Base-by-base conservation (phyloP, 2,329 filamentous ascomycete species). In the Fusarium sp. region DNA sequence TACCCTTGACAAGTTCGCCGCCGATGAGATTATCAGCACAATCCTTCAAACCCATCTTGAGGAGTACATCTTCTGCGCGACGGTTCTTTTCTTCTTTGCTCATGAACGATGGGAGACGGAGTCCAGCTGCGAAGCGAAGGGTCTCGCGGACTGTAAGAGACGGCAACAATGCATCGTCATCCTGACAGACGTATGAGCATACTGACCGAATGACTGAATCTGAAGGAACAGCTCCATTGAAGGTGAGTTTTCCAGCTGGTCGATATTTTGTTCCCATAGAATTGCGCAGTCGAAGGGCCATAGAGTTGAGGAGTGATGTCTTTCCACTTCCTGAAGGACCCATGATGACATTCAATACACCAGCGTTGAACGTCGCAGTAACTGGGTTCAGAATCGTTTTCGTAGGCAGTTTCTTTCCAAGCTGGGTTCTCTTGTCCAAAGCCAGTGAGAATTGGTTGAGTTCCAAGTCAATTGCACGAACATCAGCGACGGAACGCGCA, bases 241-340 rank as follows among this genome's bases (percentile, higher is more conserved):
- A 92, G 0, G 85, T 84, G 75, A 94, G 85, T 43, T 82, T 84
- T 0, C 91, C 91, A 7, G 81, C 82, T 4, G 86, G 80, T 6
- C 80, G 81, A 71, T 94, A 94, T 55, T 83, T 84, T 0, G 88
- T 92, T 3, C 84, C 82, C 4, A 88, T 68, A 2, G 86, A 88
- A 57, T 87, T 87, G 25, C 87, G 86, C 6, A 94, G 79, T 17
- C 91, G 83, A 5, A 88, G 80, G 2, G 91, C 90, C 85, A 94
- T 91, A 2, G 89, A 84, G 72, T 92, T 93, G 13, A 94, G 81
- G 1, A 93, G 80, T 0, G 90, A 91, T 0, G 91, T 93, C 76
- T 94, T 94, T 2, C 91, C 91, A 43, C 88, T 90, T 0, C 91
- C 91, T 0, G 90, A 93, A 0, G 91, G 91, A 0, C 91, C 91